Evolutionary conservation across 108 stramenopile species (phyloP), one percentile per base, ranked within the genome.

Genomic region (Cyclotella atomus): DNA sequence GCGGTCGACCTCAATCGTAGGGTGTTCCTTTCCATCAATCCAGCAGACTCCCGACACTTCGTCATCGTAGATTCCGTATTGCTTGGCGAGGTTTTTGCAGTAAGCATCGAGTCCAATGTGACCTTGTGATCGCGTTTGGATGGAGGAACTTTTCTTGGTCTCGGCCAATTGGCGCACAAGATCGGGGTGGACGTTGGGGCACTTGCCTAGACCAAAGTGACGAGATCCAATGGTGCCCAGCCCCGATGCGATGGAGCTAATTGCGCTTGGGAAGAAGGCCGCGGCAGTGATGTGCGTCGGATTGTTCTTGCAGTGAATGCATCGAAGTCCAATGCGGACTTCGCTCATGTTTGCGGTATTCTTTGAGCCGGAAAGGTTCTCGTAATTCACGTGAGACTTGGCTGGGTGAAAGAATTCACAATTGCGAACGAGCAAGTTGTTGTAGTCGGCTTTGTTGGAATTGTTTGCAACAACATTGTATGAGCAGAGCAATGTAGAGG

Each of bases 21-120:
- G 24, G 47, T 55, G n/a, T 45, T 70, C 19, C 14, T 56, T 55
- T 4, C 67, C 60, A 28, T 75, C 65, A 21, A 63, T 30, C 77
- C 72, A 83, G 20, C 66, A 81, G 46, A 84, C 63, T 10, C 83
- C 83, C 0, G 72, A 73, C 27, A 20, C 20, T 41, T 67, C 59
- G 32, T 74, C 76, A 59, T 81, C 66, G 33, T 60, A 59, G 34
- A 84, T 76, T 15, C 69, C 69, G 27, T 76, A 77, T 25, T 66
- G 28, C 19, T 67, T 50, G 0, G 83, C 83, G 14, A 81, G 16
- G 47, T 81, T 68, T 33, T 80, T 83, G 63, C 74, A 76, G 34
- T 83, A 81, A n/a, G 63, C 79, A 65, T 83, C 83, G 8, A 83
- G 79, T 17, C 83, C 83, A 3, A 83, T 70, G 0, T 75, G 59